Evolutionary conservation across 352 stramenopile species (phyloP), one percentile per base, ranked within the genome.

Genomic region (Pythium oligandrum): DNA sequence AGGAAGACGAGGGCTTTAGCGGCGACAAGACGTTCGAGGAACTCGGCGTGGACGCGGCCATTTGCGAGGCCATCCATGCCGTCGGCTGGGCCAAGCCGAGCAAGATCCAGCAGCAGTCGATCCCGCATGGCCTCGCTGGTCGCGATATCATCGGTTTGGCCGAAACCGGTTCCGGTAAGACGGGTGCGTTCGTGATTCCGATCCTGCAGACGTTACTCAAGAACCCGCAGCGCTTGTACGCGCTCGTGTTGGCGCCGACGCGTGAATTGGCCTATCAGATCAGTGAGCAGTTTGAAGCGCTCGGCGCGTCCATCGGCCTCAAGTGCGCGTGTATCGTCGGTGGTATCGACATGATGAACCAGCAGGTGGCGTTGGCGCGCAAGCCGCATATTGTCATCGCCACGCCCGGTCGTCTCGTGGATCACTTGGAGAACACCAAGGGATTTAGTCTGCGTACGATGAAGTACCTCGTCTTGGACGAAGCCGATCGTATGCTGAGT

Each of bases 141-240:
- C 77, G 93, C 44, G 97, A 99, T 68, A 88, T 99, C 57, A 99
- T 99, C 58, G 97, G 96, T 10, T 69, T 98, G 69, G 80, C 97
- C 59, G 75, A 99, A 89, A 98, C 98, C 44, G 79, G 95, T 9
- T 96, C 82, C 0, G 95, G 95, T 32, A 98, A 98, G 68, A 98
- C 96, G 0, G 95, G 88, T 32, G 95, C 93, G 35, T 98, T 98
- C 53, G 80, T 96, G 40, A 84, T 98, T 50, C 93, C 94, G 9
- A 95, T 98, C 48, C 71, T 98, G 40, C 89, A 98, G 68, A 80
- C 74, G 44, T 64, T 98, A 48, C 68, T 98, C 53, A 81, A 95
- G 57, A 92, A 90, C 39, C 92, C 90, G 26, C 75, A 95, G 74
- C 84, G 91, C 3, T 57, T 98, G 31, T 98, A 84, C 59, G 92